Base-by-base conservation (phyloP, 139 green algal species). In the Tetraselmis chui region DNA sequence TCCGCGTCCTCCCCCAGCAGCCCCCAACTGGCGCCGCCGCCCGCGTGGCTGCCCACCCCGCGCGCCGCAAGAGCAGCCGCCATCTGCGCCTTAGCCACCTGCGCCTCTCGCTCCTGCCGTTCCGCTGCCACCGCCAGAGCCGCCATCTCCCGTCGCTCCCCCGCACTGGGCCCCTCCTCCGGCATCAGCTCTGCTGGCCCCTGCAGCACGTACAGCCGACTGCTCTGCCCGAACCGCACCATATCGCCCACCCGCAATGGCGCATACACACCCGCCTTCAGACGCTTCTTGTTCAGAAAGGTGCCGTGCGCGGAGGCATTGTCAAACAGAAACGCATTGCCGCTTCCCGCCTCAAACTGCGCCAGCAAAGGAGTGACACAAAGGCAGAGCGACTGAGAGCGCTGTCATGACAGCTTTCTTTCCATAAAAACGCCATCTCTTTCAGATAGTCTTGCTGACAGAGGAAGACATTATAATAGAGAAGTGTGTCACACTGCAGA, bases 161-260 rank as follows among this genome's bases (percentile, higher is more conserved):
- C 32, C 75, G 82, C 80, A 84, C 77, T 94, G 77, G 93, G 90
- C 0, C 91, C 93, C 85, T 98, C 94, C 32, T 93, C 89, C 0
- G 93, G 95, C 90, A 97, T 95, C 59, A 97, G 90, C 75, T 97
- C 94, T 11, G 84, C 77, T 2, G 96, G 93, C 11, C 95, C 95
- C 0, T 87, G 80, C 31, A 98, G 76, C 11, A 98, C 31, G 81
- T 95, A 97, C 30, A 95, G 59, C 2, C 95, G 91, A 45, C 80
- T 93, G 87, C 90, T 95, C 84, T 92, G 82, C 25, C 95, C 95
- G 85, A 98, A 96, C 26, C 85, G 88, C 24, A 98, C 79, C 27
- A 95, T 90, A 87, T 97, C 93, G 2, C 94, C 94, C 67, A 97
- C 93, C 81, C 88, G 83, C 23, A 97, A 67, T 0, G 89, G 89